These are phyloP conservation scores for Scorias spongiosa DNA, from an alignment of 2,329 filamentous ascomycete species.

Conservation along the genomic window DNA sequence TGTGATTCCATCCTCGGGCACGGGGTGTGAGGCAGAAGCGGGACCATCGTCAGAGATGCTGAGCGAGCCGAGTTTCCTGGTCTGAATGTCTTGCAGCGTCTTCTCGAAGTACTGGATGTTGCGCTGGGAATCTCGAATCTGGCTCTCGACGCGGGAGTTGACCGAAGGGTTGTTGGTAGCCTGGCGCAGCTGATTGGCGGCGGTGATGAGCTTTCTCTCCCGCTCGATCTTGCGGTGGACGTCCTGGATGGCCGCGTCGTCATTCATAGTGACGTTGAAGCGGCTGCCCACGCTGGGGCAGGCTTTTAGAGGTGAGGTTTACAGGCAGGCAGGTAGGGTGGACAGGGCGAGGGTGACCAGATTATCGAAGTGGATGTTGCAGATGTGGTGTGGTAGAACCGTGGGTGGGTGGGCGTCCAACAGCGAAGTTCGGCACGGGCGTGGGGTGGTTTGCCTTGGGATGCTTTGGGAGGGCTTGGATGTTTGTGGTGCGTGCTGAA, in stretches of 20 bases:
- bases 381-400: too few relatives aligned
- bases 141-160: constrained; percentile 75
- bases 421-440: too few relatives aligned
- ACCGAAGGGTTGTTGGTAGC: constrained; percentile 90
- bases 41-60: constrained; percentile 37
- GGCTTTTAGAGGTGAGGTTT: not conserved
- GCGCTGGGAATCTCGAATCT: constrained; percentile 82
- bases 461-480: too few relatives aligned
- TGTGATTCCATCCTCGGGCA: constrained; percentile 14
- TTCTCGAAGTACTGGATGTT: constrained; percentile 96
- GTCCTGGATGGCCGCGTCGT: constrained; percentile 54
- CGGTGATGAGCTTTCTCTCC: constrained; percentile 88
- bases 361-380: too few relatives aligned
- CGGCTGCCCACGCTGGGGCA: constrained; percentile 1
- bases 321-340: too few relatives aligned
- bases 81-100: constrained; percentile 72
- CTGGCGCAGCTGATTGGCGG: constrained; percentile 86
- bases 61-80: constrained; percentile 60
- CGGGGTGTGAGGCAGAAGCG: constrained; percentile 17
- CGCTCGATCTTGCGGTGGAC: constrained; percentile 96
- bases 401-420: too few relatives aligned
- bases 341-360: too few relatives aligned
- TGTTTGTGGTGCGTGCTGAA: too few relatives aligned
- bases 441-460: too few relatives aligned
- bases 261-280: constrained; percentile 35